A percentile compares a stretch with the other conserved stretches of the same genome.
Conservation (phyloP, 2,329 filamentous ascomycete species). For the Penicillium sp. region DNA sequence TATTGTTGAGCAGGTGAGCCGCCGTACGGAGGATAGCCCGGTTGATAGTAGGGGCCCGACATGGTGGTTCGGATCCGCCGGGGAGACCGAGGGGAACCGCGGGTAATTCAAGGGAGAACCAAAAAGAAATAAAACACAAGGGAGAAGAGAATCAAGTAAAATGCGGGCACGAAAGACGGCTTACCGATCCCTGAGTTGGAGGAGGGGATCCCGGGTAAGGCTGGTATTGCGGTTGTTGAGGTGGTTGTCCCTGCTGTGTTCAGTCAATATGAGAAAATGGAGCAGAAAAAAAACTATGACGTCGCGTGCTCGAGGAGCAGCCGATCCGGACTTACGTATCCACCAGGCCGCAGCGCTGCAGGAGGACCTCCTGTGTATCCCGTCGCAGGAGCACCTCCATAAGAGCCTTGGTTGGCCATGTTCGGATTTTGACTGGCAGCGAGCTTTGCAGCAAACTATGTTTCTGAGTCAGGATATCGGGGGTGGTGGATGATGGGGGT, state of each 20-base stretch:
- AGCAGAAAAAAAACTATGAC: constrained; percentile 19
- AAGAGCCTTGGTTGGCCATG: constrained; percentile 24
- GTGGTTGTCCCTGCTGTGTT: constrained; percentile 12
- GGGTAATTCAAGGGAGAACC: constrained; percentile 6
- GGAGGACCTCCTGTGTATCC: constrained; percentile 39
- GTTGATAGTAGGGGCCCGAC: constrained; percentile 35
- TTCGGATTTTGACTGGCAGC: constrained; percentile 25
- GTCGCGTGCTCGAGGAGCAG: constrained; percentile 12
- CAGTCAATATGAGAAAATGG: too few relatives aligned
- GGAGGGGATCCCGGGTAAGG: constrained; percentile 46
- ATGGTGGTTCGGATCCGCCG: constrained; percentile 22
- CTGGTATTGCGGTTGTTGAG: constrained; percentile 48
- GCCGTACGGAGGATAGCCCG: constrained; percentile 32
- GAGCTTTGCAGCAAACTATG: constrained; percentile 37
- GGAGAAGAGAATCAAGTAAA: constrained; percentile 1
- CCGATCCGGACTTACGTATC: constrained; percentile 49
- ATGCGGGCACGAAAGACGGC: constrained; percentile 17
- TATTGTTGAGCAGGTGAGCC: constrained; percentile 29
- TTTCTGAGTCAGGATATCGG: not conserved
- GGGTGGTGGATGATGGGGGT: not conserved
- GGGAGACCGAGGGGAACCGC: not conserved
- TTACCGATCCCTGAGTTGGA: constrained; percentile 34
- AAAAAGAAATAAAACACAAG: constrained; percentile 7
- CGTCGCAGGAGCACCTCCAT: constrained; percentile 33
- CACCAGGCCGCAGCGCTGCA: constrained; percentile 31